Evolutionary conservation across 2,329 filamentous ascomycete species (phyloP).

Genomic region (Fonsecaea monophora): DNA sequence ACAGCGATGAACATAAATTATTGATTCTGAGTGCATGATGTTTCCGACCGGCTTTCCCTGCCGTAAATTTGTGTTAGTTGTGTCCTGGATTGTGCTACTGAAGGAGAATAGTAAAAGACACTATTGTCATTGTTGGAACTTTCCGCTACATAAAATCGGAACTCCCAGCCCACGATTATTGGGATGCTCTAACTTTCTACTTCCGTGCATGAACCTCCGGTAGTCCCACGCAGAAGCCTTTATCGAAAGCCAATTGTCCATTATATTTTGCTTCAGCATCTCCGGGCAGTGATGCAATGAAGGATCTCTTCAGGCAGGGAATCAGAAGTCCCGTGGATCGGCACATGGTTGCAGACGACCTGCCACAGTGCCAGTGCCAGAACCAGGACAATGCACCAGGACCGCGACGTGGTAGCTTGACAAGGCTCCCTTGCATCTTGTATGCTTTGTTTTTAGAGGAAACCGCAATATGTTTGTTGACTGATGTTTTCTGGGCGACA

Average conservation of each 20-base stretch:
- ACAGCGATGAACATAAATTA: neutral
- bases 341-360: neutral
- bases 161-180: neutral
- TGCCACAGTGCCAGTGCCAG: too few relatives aligned
- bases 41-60: neutral
- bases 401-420: neutral
- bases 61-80: neutral
- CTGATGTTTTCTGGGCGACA: neutral
- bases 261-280: neutral
- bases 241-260: neutral
- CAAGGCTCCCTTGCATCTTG: neutral
- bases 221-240: neutral
- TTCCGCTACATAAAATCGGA: conserved; percentile 1
- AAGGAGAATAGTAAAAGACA: neutral
- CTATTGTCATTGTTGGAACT: neutral
- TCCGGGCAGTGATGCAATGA: neutral
- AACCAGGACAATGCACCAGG: neutral
- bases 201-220: neutral
- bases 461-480: neutral
- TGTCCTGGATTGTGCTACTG: neutral
- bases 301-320: neutral
- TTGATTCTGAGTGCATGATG: neutral
- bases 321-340: neutral
- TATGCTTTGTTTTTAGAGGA: neutral
- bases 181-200: neutral